Conservation (phyloP, 106 monocot genomes). For the Dendrobium officinale region DNA sequence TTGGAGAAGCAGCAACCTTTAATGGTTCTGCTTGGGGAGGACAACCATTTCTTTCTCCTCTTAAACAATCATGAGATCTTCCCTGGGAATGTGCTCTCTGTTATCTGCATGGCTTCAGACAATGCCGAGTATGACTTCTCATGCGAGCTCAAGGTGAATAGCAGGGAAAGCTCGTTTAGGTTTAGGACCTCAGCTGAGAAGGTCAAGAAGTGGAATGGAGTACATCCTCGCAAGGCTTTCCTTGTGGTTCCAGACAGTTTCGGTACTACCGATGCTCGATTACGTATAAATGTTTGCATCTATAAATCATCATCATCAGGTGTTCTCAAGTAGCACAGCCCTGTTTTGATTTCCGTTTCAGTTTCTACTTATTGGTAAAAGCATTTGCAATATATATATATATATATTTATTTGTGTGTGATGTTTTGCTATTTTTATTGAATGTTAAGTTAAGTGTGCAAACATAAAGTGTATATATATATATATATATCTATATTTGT, state of each 20-base stretch:
- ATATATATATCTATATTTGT: too few relatives aligned
- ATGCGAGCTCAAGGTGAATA: constrained; percentile 29
- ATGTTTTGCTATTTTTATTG: too few relatives aligned
- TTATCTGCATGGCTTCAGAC: constrained; percentile 20
- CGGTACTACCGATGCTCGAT: background rate
- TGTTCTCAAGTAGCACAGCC: too few relatives aligned
- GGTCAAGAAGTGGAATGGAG: constrained; percentile 29
- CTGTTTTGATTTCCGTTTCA: too few relatives aligned
- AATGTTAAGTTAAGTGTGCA: too few relatives aligned
- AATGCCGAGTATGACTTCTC: constrained; percentile 5
- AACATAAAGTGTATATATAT: too few relatives aligned
- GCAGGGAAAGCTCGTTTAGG: constrained; percentile 13
- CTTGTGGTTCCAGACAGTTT: constrained; percentile 50
- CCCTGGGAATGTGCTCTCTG: constrained; percentile 17
- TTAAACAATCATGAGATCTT: constrained; percentile 10
- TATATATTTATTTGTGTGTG: too few relatives aligned
- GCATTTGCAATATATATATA: too few relatives aligned
- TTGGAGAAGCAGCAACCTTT: constrained; percentile 19
- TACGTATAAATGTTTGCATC: too few relatives aligned
- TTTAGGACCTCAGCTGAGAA: constrained; percentile 22
- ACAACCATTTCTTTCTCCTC: constrained; percentile 45
- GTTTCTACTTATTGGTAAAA: too few relatives aligned
- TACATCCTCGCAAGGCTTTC: constrained; percentile 18
- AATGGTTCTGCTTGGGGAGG: constrained; percentile 21
- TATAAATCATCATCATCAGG: too few relatives aligned